Evolutionary conservation across 2,329 filamentous ascomycete genomes (phyloP).

Genomic region (Colletotrichum sojae): DNA sequence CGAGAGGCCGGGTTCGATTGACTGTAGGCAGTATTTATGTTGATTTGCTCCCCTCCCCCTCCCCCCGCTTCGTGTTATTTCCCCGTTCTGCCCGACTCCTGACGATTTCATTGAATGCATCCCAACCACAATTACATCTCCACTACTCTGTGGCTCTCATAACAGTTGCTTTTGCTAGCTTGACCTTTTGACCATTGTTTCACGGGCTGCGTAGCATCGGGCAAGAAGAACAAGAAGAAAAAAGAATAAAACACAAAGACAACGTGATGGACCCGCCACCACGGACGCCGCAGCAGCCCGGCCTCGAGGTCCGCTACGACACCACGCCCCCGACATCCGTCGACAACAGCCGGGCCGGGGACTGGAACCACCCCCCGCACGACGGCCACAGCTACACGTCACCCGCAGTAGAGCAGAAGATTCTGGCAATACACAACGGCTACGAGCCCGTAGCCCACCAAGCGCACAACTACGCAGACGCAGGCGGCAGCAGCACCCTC

Average conservation of each 20-base stretch:
- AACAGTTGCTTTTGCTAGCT: too few relatives aligned
- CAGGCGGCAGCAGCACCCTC: neutral
- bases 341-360: neutral
- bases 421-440: neutral
- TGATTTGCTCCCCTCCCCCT: too few relatives aligned
- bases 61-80: too few relatives aligned
- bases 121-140: too few relatives aligned
- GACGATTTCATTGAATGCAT: too few relatives aligned
- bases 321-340: neutral
- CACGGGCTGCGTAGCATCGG: too few relatives aligned
- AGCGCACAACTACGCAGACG: neutral
- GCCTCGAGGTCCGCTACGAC: constrained; percentile 18
- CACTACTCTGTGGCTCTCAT: too few relatives aligned
- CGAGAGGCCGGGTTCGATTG: too few relatives aligned
- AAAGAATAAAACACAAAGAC: neutral
- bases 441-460: neutral
- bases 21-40: too few relatives aligned
- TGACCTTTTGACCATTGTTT: too few relatives aligned
- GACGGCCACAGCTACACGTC: neutral
- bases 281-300: constrained; percentile 12
- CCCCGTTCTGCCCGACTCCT: too few relatives aligned
- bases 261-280: neutral
- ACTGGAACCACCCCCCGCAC: neutral
- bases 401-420: constrained; percentile 8
- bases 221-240: too few relatives aligned